Conservation (phyloP, 495 filamentous ascomycete species). For the Astrothelium macrocarpum region DNA sequence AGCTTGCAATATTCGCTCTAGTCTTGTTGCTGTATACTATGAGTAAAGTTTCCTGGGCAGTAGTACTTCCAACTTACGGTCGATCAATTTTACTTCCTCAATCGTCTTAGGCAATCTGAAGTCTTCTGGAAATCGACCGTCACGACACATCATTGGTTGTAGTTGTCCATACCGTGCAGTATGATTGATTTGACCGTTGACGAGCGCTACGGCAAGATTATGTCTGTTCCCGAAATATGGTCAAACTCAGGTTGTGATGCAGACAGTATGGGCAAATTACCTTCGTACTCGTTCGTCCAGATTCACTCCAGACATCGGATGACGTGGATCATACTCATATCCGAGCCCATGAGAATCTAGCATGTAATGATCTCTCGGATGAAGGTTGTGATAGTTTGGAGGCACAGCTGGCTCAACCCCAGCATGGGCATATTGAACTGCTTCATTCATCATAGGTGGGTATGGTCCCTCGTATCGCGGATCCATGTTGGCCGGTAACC, state of each 20-base stretch:
- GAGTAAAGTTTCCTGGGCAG: background rate
- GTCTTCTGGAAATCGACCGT: constrained; percentile 27
- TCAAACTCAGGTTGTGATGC: background rate
- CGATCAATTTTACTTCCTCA: constrained; percentile 25
- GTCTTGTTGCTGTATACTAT: constrained; percentile 13
- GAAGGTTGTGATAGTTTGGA: background rate
- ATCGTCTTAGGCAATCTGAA: constrained; percentile 26
- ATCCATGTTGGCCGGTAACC: background rate
- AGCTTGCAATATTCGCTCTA: constrained; percentile 30
- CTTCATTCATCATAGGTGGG: background rate
- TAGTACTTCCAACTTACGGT: constrained; percentile 14
- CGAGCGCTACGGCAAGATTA: constrained; percentile 29
- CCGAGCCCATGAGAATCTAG: background rate
- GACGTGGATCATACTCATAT: background rate
- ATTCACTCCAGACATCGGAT: background rate
- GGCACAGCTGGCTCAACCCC: background rate
- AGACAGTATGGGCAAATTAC: background rate
- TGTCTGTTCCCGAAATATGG: constrained; percentile 17
- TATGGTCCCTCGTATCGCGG: background rate
- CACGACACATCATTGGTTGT: constrained; percentile 31
- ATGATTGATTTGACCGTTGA: constrained; percentile 23
- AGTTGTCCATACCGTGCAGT: constrained; percentile 23
- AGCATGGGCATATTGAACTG: background rate
- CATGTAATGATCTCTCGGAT: background rate
- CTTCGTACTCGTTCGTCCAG: background rate